Evolutionary conservation across 768 basidiomycete genomes (phyloP), one percentile per base, ranked within the genome.

Genomic region (Podaxis sp.): DNA sequence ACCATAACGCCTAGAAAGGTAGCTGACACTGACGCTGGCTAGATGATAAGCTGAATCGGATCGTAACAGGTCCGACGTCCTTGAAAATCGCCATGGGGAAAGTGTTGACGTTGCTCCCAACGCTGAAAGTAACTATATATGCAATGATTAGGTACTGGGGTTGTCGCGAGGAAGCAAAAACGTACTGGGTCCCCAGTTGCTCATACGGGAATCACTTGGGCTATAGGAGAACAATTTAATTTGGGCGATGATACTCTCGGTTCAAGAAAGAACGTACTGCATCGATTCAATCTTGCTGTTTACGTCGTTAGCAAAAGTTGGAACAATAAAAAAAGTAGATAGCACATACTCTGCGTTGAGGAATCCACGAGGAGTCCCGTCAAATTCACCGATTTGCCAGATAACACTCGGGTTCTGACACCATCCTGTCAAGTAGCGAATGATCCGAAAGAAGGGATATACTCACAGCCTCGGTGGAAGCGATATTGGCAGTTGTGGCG

Each of bases 51-150:
- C 61, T 69, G 61, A 74, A 74, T 36, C 59, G 64, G 61, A 77
- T 68, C 6, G 73, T 76, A 8, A 74, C 66, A 12, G 75, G 40
- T 4, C 75, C 76, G 54, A 77, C 66, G n/a, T 68, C 68, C 71
- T 77, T 71, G 71, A 77, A 77, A n/a, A 74, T 63, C 17, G 73
- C 75, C 75, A 77, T 74, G 11, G 76, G 75, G 70, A 77, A 74
- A 15, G 59, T 57, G 55, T 56, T 66, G 61, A 71, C 62, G 5
- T 67, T 53, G 22, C 40, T 57, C 15, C 76, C 75, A 55, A 77
- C 70, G 19, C 64, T 75, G 66, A 70, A 77, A 7, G 76, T 76
- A 24, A 74, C 73, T 69, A 22, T 6, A 49, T 53, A 9, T 3
- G 8, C 33, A 6, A 11, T 57, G 48, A 52, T 42, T 3, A 22